A percentile compares a stretch with the other conserved stretches of the same genome.
These are phyloP conservation scores for Penicillium sp. DNA, from an alignment of 2,329 filamentous ascomycete genomes.

Conservation along the genomic window DNA sequence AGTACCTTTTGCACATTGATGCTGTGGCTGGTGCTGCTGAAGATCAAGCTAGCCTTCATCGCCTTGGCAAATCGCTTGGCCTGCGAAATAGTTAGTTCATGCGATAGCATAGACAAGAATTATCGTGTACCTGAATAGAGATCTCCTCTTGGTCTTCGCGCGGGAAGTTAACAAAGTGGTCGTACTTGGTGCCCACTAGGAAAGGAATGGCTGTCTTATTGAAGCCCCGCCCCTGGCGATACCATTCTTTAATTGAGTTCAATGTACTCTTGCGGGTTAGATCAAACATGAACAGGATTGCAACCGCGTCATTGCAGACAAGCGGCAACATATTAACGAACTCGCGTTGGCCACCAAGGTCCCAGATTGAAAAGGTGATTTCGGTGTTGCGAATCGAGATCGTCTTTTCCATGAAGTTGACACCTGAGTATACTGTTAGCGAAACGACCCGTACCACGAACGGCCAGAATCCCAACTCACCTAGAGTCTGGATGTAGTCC, in stretches of 20 bases:
- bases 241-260: conserved; percentile 99
- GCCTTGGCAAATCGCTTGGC: conserved; percentile 94
- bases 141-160: conserved; percentile 98
- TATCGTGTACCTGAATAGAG: conserved; percentile 71
- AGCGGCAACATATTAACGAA: conserved; percentile 99
- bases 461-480: conserved; percentile 41
- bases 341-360: conserved; percentile 93
- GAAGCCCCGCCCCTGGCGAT: conserved; percentile 92
- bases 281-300: conserved; percentile 99
- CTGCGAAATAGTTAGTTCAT: conserved; percentile 46
- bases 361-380: conserved; percentile 99
- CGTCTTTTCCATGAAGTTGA: conserved; percentile 99
- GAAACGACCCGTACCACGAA: neutral
- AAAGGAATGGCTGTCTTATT: conserved; percentile 99
- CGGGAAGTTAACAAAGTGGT: conserved; percentile 98
- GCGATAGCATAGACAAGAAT: neutral
- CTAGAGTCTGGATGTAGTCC: conserved; percentile 97
- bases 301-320: conserved; percentile 98
- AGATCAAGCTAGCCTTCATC: conserved; percentile 96
- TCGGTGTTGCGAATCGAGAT: conserved; percentile 99
- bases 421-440: conserved; percentile 53
- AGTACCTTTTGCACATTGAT: conserved; percentile 98
- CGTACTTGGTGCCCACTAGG: conserved; percentile 94
- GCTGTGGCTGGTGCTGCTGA: conserved; percentile 97
- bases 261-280: conserved; percentile 95